phyloP scores from a whole-genome alignment of 1,284 basidiomycete genomes.

The Puccinia brachypodii region DNA sequence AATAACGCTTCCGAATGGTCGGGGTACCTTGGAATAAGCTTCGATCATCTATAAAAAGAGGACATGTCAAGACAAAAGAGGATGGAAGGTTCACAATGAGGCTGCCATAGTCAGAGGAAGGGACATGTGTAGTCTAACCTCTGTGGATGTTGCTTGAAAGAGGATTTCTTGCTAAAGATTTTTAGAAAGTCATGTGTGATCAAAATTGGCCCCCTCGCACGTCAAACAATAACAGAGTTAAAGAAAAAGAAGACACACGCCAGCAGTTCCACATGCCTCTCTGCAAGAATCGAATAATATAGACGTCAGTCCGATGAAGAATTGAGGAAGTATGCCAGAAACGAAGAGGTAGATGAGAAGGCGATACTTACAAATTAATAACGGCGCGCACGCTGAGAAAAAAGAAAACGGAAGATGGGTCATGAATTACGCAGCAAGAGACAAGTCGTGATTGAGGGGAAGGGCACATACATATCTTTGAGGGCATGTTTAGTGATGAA shows the following conservation, averaged over 20 bases:
- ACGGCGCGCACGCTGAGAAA: slow-evolving; percentile 72
- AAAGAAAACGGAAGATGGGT: slow-evolving; percentile 30
- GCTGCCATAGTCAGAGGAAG: neutral
- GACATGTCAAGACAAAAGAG: slow-evolving; percentile 6
- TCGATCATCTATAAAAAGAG: slow-evolving; percentile 68
- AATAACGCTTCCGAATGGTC: slow-evolving; percentile 84
- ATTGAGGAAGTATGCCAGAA: neutral
- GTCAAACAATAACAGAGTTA: neutral
- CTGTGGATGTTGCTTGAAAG: slow-evolving; percentile 44
- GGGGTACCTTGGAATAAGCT: slow-evolving; percentile 81
- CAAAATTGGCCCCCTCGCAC: neutral
- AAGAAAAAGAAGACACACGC: slow-evolving; percentile 15
- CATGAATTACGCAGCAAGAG: slow-evolving; percentile 14
- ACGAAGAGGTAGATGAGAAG: slow-evolving; percentile 7
- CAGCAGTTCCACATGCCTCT: slow-evolving; percentile 45
- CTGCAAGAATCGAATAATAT: neutral
- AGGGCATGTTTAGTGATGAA: slow-evolving; percentile 39
- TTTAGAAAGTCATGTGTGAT: neutral
- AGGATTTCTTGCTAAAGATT: slow-evolving; percentile 39
- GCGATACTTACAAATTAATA: slow-evolving; percentile 86
- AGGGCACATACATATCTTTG: slow-evolving; percentile 8
- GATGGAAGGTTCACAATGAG: neutral
- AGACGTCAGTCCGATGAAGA: neutral
- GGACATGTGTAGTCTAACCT: neutral
- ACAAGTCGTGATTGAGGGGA: neutral